Evolutionary conservation across 2,329 filamentous ascomycete species (phyloP), one percentile per base, ranked within the genome.

Genomic region (Aureobasidium sp.): DNA sequence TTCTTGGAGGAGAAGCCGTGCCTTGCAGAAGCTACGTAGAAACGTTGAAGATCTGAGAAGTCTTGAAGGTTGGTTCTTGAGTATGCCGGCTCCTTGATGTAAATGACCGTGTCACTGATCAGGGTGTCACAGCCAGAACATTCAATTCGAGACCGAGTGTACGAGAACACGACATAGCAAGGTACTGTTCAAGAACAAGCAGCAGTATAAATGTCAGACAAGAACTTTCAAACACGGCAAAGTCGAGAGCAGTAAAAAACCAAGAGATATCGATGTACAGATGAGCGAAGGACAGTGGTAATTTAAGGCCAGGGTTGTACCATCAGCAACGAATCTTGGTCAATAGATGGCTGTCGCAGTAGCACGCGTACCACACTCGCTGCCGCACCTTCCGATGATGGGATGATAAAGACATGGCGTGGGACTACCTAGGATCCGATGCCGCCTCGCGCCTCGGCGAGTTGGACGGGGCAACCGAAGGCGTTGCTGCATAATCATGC

Each of bases 401-500:
- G 20, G 29, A 29, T 36, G 20, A 14, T 25, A 47, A 8, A 27
- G 39, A 57, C 14, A 58, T 37, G 55, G 55, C 41, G 55, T 20
- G 55, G 34, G 22, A 29, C 55, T 58, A 58, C 22, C 20, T 3
- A 20, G 31, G 20, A 39, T 58, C 55, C 55, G 55, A 48, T 14
- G 20, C 55, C 42, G 55, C 41, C 55, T 58, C 55, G 55, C 55
- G 55, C 31, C 55, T 47, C 41, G 42, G 34, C 55, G 55, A 48
- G 22, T 48, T 27, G 11, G 29, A 45, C 53, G 41, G 53, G 53
- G 29, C 39, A 45, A 57, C 39, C 39, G 53, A 22, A 57, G 29
- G 42, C 34, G 41, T 29, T 58, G 55, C 29, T 58, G 55, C 55
- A 58, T 58, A 58, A 58, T 58, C 42, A 39, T 58, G 42, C 29